A percentile compares a stretch with the other conserved stretches of the same genome.
These are phyloP conservation scores for Calocybe gambosa DNA, from an alignment of 1,284 basidiomycete species.

Conservation along the genomic window DNA sequence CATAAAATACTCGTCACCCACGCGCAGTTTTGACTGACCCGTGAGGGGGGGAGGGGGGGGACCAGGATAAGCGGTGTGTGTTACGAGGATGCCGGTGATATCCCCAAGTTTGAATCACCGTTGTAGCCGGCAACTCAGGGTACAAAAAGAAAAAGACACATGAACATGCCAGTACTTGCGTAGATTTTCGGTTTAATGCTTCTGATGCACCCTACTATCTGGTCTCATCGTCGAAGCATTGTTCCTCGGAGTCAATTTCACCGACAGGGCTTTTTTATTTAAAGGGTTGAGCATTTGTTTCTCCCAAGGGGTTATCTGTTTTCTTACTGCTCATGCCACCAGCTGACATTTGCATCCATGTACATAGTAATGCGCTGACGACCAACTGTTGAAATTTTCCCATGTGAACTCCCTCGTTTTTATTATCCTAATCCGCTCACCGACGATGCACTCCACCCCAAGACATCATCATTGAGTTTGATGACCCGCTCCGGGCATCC, in stretches of 20 bases:
- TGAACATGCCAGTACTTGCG: neutral
- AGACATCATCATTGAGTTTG: neutral
- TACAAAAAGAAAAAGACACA: neutral
- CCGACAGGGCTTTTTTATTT: neutral
- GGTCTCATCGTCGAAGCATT: slow-evolving; percentile 2
- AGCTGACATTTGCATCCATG: neutral
- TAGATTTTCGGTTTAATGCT: slow-evolving; percentile 1
- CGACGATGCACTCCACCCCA: neutral
- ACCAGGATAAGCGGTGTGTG: neutral
- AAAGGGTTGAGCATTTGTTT: neutral
- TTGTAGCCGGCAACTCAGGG: slow-evolving; percentile 1
- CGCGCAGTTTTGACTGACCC: no score
- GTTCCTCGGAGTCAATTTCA: slow-evolving; percentile 10
- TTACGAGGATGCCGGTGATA: no score
- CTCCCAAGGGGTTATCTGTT: neutral
- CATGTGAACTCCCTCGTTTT: neutral
- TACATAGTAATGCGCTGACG: neutral
- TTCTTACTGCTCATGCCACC: neutral
- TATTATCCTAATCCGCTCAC: neutral
- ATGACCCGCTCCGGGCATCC: neutral
- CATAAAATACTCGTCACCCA: no score
- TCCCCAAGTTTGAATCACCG: neutral
- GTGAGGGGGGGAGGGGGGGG: no score
- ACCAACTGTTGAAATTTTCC: neutral
- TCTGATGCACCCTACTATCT: slow-evolving; percentile 2